Evolutionary conservation across 345 rosid species (phyloP).

Genomic region (Brassica carinata): DNA sequence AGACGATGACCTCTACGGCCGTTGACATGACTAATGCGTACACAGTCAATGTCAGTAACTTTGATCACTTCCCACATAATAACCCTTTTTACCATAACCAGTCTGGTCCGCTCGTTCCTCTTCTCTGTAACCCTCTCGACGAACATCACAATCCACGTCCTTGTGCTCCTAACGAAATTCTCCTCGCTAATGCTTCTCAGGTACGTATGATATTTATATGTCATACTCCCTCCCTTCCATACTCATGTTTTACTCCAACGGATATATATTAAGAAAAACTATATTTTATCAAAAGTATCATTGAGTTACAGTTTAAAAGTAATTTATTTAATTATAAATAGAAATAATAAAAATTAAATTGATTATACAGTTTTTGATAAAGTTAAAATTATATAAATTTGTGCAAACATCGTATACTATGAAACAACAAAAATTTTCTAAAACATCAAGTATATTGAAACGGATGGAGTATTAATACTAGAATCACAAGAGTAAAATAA

Average conservation of each 20-base stretch:
- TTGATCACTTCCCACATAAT: conserved; percentile 42
- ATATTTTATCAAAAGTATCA: no score
- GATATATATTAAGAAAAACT: no score
- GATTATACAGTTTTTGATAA: no score
- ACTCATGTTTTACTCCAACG: no score
- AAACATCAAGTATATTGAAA: no score
- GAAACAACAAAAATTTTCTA: no score
- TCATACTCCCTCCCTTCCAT: background rate
- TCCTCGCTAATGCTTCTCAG: conserved; percentile 55
- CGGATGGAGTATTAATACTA: no score
- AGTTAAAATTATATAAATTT: no score
- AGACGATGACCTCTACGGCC: conserved; percentile 46
- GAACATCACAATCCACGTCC: conserved; percentile 43
- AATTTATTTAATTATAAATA: no score
- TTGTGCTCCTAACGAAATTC: conserved; percentile 51
- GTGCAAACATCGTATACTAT: no score
- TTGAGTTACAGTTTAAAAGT: no score
- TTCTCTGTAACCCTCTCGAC: conserved; percentile 62
- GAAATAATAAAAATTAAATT: no score
- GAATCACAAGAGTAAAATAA: background rate
- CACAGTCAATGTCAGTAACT: conserved; percentile 54
- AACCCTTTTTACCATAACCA: conserved; percentile 60
- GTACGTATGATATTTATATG: conserved; percentile 33
- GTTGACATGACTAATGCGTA: conserved; percentile 48
- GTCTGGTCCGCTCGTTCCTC: conserved; percentile 69